Evolutionary conservation across 2,329 filamentous ascomycete species (phyloP), one percentile per base, ranked within the genome.

Genomic region (Eutypella sp.): DNA sequence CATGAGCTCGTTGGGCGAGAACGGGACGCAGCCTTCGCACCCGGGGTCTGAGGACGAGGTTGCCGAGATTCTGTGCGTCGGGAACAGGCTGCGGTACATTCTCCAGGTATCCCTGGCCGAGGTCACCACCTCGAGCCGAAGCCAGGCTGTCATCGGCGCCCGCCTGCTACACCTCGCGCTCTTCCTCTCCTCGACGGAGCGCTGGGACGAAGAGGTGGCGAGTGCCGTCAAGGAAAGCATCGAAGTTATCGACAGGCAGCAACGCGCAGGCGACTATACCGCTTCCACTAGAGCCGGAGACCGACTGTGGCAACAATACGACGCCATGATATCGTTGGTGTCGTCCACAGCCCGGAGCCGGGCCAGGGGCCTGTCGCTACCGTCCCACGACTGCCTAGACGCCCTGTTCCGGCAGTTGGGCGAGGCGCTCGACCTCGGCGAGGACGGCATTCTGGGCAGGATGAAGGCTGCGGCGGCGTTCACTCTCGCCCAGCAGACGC

Each of bases 401-500:
- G 45, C 18, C 27, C 57, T 79, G 16, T 75, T 68, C 51, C 54
- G 57, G n/a, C 63, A 59, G 16, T 55, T 79, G 7, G 58, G n/a
- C n/a, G n/a, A 66, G n/a, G 44, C 41, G 5, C 52, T 74, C 13
- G 52, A 51, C 2, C 50, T 72, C 5, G n/a, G n/a, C n/a, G 57
- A 62, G 3, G 50, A 50, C 9, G 60, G 59, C 45, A 59, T 68
- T 20, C 50, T 71, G 5, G 51, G 59, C 24, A 66, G 63, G 18
- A 58, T 80, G 27, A 66, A 66, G 24, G 61, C 64, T 3, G 74
- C 78, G 24, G 68, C 69, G 2, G 76, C 76, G 0, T 78, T 79
- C 52, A 57, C 71, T 24, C 59, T 79, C 23, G 76, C 77, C 1
- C 72, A 76, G 47, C 67, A 70, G 44, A 79, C 75, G 13, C 73